These are phyloP conservation scores for Euphorbia pulcherrima DNA, from an alignment of 345 rosid species.

Conservation along the genomic window DNA sequence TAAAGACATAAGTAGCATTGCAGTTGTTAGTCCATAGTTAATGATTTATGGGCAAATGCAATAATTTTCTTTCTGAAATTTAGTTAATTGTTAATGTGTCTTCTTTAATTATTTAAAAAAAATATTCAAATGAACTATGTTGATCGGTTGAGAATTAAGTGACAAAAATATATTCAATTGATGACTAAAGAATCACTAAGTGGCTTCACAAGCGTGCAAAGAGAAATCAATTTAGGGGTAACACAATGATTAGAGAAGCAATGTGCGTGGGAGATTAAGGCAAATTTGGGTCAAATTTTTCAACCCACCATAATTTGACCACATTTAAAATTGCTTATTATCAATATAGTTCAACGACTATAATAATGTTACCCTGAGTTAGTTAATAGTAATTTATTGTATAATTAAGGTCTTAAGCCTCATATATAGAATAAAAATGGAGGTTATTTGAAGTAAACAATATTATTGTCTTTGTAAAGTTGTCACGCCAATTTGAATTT, in stretches of 20 bases:
- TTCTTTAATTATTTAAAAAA: neutral
- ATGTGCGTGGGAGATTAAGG: slow-evolving; percentile 5
- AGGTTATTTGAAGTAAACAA: neutral
- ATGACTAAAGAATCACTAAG: neutral
- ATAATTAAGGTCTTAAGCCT: neutral
- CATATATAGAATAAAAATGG: neutral
- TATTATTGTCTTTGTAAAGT: too few relatives aligned
- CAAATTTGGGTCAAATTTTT: neutral
- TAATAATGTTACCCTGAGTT: neutral
- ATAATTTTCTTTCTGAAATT: neutral
- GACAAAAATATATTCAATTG: too few relatives aligned
- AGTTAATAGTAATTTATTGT: neutral
- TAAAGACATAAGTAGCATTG: too few relatives aligned
- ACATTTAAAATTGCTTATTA: neutral
- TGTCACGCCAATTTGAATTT: too few relatives aligned
- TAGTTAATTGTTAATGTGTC: neutral
- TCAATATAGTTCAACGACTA: slow-evolving; percentile 6
- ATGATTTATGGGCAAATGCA: neutral
- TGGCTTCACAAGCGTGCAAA: neutral
- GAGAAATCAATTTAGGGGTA: neutral
- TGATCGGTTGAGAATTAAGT: neutral
- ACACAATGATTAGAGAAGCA: neutral
- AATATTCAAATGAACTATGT: neutral
- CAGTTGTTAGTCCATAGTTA: too few relatives aligned
- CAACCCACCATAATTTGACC: slow-evolving; percentile 14